Base-by-base conservation (phyloP, 2,329 filamentous ascomycete species). In the Blumeriella jaapii region DNA sequence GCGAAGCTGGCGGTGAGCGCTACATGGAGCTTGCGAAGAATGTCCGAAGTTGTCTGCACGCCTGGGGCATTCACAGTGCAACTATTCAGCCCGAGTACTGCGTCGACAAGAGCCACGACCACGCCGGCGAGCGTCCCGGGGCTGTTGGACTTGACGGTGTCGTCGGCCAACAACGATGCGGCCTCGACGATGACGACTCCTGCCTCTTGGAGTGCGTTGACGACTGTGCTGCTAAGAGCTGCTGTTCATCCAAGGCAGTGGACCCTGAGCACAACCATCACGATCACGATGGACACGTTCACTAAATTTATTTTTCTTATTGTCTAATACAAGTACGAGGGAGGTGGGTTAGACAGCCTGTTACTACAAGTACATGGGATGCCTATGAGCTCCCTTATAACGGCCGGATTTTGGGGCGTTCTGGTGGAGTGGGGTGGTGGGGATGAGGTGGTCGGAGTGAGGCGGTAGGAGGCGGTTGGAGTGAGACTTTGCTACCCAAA, bases 31-130 rank as follows among this genome's bases (percentile, higher is more conserved):
- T 98, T 24, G 85, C 89, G 13, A 76, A 75, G 40, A 77, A 81
- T 38, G 82, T 93, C 12, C 73, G 87, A 30, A 78, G 78, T 53
- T 98, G 91, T 53, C 74, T 98, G 3, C 91, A 98, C 59, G 87
- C 76, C 22, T 95, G 93, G 51, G 89, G 91, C 37, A 96, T 98
- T 46, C 91, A 98, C 63, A 93, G 83, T 23, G 89, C 86, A 22
- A 98, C 91, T 9, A 96, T 98, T 49, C 91, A 98, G 60, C 91
- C 91, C 5, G 91, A 98, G 59, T 98, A 78, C 49, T 76, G 72
- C 44, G 57, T 73, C 16, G 71, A 73, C 45, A 53, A 61, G 34
- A 45, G 43, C 26, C 53, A 56, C 24, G 45, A 51, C 31, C 53
- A 56, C 20, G 26, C 31, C 33, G 31, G 13, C 6, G 43, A 48